These are phyloP conservation scores for Rhizopus microsporus DNA, from an alignment of 371 early-diverging fungal genomes.

Conservation along the genomic window DNA sequence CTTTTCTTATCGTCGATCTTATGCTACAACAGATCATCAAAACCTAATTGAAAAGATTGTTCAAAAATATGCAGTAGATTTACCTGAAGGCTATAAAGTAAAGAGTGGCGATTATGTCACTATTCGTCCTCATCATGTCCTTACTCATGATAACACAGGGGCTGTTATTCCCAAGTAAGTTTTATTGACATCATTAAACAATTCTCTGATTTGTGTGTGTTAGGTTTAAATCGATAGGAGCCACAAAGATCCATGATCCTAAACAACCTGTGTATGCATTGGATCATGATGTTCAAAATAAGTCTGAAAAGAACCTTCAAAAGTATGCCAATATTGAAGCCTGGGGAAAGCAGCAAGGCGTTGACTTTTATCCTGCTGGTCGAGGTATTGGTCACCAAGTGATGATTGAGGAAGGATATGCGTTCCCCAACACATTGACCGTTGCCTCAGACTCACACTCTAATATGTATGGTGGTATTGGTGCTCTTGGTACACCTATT, in stretches of 20 bases:
- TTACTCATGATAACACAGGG: conserved; percentile 97
- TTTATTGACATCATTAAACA: neutral
- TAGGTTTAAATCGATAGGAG: conserved; percentile 90
- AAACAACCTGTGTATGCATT: conserved; percentile 92
- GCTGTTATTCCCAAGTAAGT: conserved; percentile 89
- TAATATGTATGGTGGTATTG: conserved; percentile 97
- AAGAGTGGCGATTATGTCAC: conserved; percentile 90
- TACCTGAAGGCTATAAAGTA: conserved; percentile 67
- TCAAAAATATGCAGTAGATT: conserved; percentile 82
- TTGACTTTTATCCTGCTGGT: conserved; percentile 94
- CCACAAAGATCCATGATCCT: conserved; percentile 74
- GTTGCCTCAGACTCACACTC: conserved; percentile 98
- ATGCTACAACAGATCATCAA: conserved; percentile 55
- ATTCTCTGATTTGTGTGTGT: neutral
- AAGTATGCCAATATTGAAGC: conserved; percentile 85
- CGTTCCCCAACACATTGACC: conserved; percentile 88
- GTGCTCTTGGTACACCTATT: conserved; percentile 92
- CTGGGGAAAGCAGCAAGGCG: conserved; percentile 82
- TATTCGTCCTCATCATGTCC: conserved; percentile 86
- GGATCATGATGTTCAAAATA: conserved; percentile 98
- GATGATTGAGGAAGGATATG: conserved; percentile 95
- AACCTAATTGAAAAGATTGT: conserved; percentile 93
- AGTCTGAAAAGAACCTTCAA: conserved; percentile 77
- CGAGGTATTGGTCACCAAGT: conserved; percentile 97
- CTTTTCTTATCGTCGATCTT: conserved; percentile 19